These are phyloP conservation scores for Aureococcus anophagefferens DNA, from an alignment of 108 stramenopile genomes.

Conservation along the genomic window DNA sequence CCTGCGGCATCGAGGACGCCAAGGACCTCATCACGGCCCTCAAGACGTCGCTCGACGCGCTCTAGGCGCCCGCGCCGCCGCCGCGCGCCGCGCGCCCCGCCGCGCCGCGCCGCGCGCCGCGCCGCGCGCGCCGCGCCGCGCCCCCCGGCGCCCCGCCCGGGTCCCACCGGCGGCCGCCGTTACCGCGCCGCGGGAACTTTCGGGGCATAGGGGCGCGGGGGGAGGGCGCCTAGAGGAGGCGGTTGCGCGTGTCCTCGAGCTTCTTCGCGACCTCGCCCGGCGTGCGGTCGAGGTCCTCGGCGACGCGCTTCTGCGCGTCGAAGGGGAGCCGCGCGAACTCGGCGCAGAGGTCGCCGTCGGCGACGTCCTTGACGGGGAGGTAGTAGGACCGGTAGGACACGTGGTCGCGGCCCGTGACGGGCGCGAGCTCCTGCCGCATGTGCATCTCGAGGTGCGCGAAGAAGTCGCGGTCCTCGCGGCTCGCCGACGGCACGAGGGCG, in stretches of 20 bases:
- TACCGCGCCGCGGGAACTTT: too few species aligned
- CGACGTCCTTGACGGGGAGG: slow-evolving; percentile 76
- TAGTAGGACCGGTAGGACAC: slow-evolving; percentile 85
- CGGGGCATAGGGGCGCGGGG: too few species aligned
- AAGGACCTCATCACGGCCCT: slow-evolving; percentile 59
- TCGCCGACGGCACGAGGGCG: slow-evolving; percentile 77
- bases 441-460: slow-evolving; percentile 80
- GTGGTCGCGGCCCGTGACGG: slow-evolving; percentile 79
- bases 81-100: too few species aligned
- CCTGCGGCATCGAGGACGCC: slow-evolving; percentile 64
- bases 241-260: slow-evolving; percentile 60
- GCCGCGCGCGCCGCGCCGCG: too few species aligned
- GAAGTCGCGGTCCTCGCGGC: slow-evolving; percentile 87
- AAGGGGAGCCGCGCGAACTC: slow-evolving; percentile 59
- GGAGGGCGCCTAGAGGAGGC: slow-evolving; percentile 18
- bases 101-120: too few species aligned
- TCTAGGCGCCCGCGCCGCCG: slow-evolving; percentile 20
- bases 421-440: slow-evolving; percentile 57
- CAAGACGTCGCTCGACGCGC: slow-evolving; percentile 55
- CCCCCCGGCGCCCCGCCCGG: too few species aligned
- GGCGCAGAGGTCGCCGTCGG: slow-evolving; percentile 94
- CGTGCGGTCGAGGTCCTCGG: slow-evolving; percentile 73
- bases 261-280: slow-evolving; percentile 89
- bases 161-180: too few species aligned
- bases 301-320: slow-evolving; percentile 70